A percentile compares a stretch with the other conserved stretches of the same genome.
Conservation (phyloP, 73 alveolate genomes). For the Symbiodinium pilosum region DNA sequence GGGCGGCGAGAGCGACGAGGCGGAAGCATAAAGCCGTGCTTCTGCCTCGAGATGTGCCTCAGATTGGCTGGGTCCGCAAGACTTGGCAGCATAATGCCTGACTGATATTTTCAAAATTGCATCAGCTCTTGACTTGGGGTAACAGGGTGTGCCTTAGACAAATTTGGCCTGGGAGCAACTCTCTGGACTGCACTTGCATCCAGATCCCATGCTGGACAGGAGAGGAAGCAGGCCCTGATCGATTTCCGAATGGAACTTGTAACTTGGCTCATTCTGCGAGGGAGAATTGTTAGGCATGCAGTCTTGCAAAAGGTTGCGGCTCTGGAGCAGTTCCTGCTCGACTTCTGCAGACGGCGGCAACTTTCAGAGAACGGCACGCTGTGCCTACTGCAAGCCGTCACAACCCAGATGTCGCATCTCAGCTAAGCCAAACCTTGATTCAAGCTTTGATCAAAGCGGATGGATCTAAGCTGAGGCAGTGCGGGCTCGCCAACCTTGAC, state of each 20-base stretch:
- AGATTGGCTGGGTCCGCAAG: too few species aligned
- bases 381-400: constrained; percentile 53
- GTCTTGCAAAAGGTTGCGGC: constrained; percentile 25
- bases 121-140: too few species aligned
- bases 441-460: background rate
- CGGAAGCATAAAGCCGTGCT: too few species aligned
- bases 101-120: too few species aligned
- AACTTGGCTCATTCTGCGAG: background rate
- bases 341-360: constrained; percentile 58
- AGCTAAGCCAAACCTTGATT: too few species aligned
- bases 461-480: constrained; percentile 37
- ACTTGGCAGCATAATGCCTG: too few species aligned
- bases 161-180: too few species aligned
- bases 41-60: too few species aligned
- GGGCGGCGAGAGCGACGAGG: background rate
- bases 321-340: constrained; percentile 65
- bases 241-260: constrained; percentile 57
- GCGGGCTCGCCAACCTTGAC: constrained; percentile 86
- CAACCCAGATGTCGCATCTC: constrained; percentile 72
- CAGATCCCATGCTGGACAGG: background rate
- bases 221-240: constrained; percentile 52
- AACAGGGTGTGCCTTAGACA: too few species aligned
- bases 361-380: constrained; percentile 39
- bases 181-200: too few species aligned
- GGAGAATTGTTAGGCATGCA: background rate